phyloP scores from a whole-genome alignment of 148 eudicot genomes.

The Nyssa sinensis region DNA sequence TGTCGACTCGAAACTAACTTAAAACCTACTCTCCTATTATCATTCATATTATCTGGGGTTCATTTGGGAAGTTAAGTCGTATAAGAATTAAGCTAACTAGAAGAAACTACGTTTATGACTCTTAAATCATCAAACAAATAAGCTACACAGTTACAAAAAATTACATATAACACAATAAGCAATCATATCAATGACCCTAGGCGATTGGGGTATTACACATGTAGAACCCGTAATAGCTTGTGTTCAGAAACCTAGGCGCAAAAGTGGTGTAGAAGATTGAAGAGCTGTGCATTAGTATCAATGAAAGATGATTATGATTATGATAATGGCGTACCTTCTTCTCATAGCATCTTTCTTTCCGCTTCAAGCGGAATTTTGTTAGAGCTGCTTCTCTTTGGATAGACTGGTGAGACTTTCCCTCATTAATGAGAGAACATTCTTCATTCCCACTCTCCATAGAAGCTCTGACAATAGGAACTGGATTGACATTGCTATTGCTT shows the following conservation, averaged over 20 bases:
- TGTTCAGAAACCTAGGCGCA: not conserved
- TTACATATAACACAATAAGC: too few relatives aligned
- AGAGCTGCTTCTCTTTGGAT: conserved; percentile 76
- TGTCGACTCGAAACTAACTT: too few relatives aligned
- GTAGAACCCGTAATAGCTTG: not conserved
- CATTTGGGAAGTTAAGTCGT: too few relatives aligned
- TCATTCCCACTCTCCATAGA: conserved; percentile 37
- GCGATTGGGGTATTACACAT: too few relatives aligned
- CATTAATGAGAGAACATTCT: conserved; percentile 25
- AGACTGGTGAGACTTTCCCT: conserved; percentile 42
- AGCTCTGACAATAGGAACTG: conserved; percentile 18
- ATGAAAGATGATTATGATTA: not conserved
- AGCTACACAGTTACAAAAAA: too few relatives aligned
- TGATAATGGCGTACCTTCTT: conserved; percentile 61
- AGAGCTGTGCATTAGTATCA: not conserved
- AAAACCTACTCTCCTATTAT: too few relatives aligned
- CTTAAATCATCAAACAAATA: too few relatives aligned
- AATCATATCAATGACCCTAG: too few relatives aligned
- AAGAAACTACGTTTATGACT: too few relatives aligned
- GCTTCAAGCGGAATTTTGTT: conserved; percentile 73
- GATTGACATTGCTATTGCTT: conserved; percentile 33
- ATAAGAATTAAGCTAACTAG: too few relatives aligned
- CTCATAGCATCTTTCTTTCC: conserved; percentile 92
- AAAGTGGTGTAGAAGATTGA: not conserved
- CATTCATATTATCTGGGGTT: too few relatives aligned